phyloP scores from a whole-genome alignment of 2,329 filamentous ascomycete genomes.

The Fusarium multiceps region DNA sequence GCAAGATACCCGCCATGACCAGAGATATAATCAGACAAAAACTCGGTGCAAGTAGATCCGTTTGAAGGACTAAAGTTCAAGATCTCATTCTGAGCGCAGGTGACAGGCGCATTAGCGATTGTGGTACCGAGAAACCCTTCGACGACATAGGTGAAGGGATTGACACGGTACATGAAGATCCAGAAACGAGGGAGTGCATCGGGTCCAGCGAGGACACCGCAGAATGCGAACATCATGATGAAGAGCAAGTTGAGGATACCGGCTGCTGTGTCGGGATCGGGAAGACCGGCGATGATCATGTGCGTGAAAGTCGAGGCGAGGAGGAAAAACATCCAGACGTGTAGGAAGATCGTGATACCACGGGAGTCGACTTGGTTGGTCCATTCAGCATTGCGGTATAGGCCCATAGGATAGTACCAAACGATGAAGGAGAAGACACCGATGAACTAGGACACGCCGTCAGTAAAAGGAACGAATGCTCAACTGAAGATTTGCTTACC shows the following conservation, averaged over 20 bases:
- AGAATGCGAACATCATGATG: slow-evolving; percentile 70
- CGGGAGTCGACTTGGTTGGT: slow-evolving; percentile 61
- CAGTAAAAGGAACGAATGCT: no score
- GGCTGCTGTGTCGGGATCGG: slow-evolving; percentile 71
- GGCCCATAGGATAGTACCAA: slow-evolving; percentile 76
- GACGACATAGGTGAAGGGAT: slow-evolving; percentile 79
- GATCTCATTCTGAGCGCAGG: slow-evolving; percentile 7
- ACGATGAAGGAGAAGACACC: slow-evolving; percentile 68
- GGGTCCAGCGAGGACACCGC: slow-evolving; percentile 72
- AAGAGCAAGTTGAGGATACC: slow-evolving; percentile 73
- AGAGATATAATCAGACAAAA: slow-evolving; percentile 10
- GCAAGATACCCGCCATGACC: neutral
- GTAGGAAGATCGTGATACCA: slow-evolving; percentile 71
- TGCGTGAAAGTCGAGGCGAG: slow-evolving; percentile 73
- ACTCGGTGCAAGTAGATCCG: neutral
- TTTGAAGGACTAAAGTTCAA: slow-evolving; percentile 5
- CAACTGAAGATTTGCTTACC: no score
- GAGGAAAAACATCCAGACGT: slow-evolving; percentile 71
- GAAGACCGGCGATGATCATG: slow-evolving; percentile 73
- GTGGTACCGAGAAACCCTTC: slow-evolving; percentile 72
- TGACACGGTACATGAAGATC: slow-evolving; percentile 80
- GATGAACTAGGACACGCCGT: slow-evolving; percentile 15
- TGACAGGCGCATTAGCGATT: slow-evolving; percentile 64
- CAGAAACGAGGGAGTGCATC: slow-evolving; percentile 74
- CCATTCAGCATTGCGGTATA: slow-evolving; percentile 67